Evolutionary conservation across 1,284 basidiomycete species (phyloP).

Genomic region (Fomitopsis schrenkii): DNA sequence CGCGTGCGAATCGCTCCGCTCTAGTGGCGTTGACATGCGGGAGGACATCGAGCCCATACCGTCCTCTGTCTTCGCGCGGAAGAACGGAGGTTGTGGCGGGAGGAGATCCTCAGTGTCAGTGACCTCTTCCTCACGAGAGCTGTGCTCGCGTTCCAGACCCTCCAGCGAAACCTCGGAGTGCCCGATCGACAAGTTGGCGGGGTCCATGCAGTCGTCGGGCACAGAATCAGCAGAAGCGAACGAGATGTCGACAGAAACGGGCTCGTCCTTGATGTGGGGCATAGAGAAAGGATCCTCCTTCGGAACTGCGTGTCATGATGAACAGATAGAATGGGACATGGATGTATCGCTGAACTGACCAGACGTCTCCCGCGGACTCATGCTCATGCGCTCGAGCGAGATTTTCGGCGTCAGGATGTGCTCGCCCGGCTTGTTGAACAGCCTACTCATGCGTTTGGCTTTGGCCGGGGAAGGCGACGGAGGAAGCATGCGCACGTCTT

Average conservation of each 20-base stretch:
- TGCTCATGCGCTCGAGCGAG: slow-evolving; percentile 24
- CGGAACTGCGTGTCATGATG: neutral
- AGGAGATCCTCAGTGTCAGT: neutral
- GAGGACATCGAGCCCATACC: neutral
- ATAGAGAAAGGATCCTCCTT: slow-evolving; percentile 22
- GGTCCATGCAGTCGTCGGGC: slow-evolving; percentile 27
- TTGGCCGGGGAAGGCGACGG: slow-evolving; percentile 60
- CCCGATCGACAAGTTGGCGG: slow-evolving; percentile 26
- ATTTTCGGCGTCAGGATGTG: slow-evolving; percentile 37
- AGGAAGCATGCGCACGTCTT: slow-evolving; percentile 50
- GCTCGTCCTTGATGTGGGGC: slow-evolving; percentile 26
- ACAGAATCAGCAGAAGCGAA: slow-evolving; percentile 27
- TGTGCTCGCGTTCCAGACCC: slow-evolving; percentile 24
- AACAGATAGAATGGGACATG: too few species aligned
- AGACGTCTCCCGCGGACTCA: neutral
- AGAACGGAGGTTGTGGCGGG: neutral
- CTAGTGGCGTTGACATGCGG: slow-evolving; percentile 1
- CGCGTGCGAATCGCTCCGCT: neutral
- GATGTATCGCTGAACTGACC: neutral
- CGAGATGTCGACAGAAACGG: slow-evolving; percentile 30
- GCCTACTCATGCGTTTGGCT: slow-evolving; percentile 30
- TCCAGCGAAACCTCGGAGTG: slow-evolving; percentile 24
- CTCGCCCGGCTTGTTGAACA: neutral
- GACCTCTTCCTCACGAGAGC: slow-evolving; percentile 5
- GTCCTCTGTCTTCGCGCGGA: neutral